These are phyloP conservation scores for Starmera pachycereana DNA, from an alignment of 805 yeast genomes.

Conservation along the genomic window DNA sequence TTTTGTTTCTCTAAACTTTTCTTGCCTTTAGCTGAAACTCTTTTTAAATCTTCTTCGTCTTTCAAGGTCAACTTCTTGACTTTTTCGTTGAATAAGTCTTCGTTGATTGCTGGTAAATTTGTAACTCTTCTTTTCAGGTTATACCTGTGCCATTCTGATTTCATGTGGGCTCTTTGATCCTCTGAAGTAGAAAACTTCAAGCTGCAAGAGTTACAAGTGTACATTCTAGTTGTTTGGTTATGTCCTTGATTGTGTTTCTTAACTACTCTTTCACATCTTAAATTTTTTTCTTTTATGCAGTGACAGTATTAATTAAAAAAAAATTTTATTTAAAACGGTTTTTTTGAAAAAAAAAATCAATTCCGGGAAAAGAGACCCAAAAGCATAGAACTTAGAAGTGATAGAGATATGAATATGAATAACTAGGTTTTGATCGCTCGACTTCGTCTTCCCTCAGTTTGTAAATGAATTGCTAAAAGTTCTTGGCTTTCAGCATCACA, in stretches of 20 bases:
- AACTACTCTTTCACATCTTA: too few species aligned
- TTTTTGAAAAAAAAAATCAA: too few species aligned
- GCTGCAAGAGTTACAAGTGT: slow-evolving; percentile 85
- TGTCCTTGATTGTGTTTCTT: not conserved
- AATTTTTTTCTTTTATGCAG: too few species aligned
- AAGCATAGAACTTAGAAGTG: too few species aligned
- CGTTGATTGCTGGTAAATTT: slow-evolving; percentile 61
- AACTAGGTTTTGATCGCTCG: too few species aligned
- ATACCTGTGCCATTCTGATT: slow-evolving; percentile 96
- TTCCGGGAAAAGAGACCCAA: too few species aligned
- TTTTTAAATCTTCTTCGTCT: slow-evolving; percentile 10
- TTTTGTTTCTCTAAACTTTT: slow-evolving; percentile 31
- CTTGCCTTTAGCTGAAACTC: slow-evolving; percentile 13
- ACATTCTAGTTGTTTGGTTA: slow-evolving; percentile 6
- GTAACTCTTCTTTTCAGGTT: slow-evolving; percentile 94
- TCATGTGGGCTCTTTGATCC: slow-evolving; percentile 86
- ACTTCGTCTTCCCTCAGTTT: too few species aligned
- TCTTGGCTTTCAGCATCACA: too few species aligned
- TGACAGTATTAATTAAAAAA: too few species aligned
- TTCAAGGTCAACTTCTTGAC: slow-evolving; percentile 27
- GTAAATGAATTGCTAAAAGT: too few species aligned
- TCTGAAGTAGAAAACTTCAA: slow-evolving; percentile 67
- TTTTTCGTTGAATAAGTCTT: slow-evolving; percentile 60
- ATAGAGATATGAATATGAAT: too few species aligned
- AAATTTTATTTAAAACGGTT: too few species aligned